Conservation (phyloP, 768 basidiomycete genomes). For the Filobasidium wieringae region DNA sequence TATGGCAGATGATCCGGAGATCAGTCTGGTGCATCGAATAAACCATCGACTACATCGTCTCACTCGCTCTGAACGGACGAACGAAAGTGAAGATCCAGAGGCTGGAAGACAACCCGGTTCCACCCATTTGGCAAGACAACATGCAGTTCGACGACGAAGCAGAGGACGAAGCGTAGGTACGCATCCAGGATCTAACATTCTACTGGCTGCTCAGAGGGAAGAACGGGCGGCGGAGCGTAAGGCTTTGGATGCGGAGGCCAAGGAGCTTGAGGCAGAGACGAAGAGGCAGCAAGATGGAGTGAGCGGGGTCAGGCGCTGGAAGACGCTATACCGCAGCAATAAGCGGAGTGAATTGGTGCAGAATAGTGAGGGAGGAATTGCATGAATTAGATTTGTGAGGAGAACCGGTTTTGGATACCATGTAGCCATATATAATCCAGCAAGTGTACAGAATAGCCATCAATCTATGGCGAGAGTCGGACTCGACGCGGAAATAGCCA, state of each 20-base stretch:
- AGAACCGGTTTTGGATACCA: neutral
- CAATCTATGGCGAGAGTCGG: too few species aligned
- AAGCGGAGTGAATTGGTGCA: neutral
- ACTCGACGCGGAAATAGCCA: too few species aligned
- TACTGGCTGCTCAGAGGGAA: constrained; percentile 7
- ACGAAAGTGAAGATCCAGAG: neutral
- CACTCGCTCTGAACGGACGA: neutral
- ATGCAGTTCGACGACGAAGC: neutral
- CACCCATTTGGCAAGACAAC: neutral
- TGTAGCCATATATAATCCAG: too few species aligned
- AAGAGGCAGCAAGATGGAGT: neutral
- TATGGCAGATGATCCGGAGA: constrained; percentile 7
- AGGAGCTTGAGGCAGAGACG: constrained; percentile 1
- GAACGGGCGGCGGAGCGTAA: neutral
- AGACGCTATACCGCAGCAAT: neutral
- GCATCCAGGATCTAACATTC: constrained; percentile 3
- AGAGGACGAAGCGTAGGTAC: constrained; percentile 1
- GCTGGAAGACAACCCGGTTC: neutral
- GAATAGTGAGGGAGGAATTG: neutral
- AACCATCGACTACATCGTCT: constrained; percentile 1
- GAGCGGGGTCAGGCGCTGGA: neutral
- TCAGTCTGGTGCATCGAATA: neutral
- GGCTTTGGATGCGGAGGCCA: neutral
- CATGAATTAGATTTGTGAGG: neutral
- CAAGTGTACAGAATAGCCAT: too few species aligned